Conservation (phyloP, 768 basidiomycete species). For the Lactifluus volemus region DNA sequence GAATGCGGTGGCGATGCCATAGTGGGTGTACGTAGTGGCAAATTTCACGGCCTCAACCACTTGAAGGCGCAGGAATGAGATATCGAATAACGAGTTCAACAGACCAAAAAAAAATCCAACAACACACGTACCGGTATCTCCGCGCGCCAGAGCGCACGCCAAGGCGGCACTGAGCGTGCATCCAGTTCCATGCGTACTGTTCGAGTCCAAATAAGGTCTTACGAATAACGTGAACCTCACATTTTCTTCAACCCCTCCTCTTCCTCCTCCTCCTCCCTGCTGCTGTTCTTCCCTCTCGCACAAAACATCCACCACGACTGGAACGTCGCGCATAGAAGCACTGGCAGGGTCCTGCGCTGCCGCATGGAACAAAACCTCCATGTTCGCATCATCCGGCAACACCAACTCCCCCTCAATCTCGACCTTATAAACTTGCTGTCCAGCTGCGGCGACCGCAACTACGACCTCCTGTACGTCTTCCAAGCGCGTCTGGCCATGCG, state of each 20-base stretch:
- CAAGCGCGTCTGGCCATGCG: constrained; percentile 25
- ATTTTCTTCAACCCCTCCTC: too few relatives aligned
- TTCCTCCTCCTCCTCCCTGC: not conserved
- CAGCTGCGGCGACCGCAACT: not conserved
- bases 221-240: constrained; percentile 39
- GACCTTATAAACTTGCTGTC: not conserved
- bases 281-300: constrained; percentile 30
- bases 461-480: constrained; percentile 33
- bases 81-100: too few relatives aligned
- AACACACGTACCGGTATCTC: constrained; percentile 31
- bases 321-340: constrained; percentile 1
- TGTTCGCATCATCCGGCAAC: constrained; percentile 42
- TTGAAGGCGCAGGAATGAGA: constrained; percentile 19
- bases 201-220: constrained; percentile 53
- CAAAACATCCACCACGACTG: constrained; percentile 58
- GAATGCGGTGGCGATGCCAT: constrained; percentile 61
- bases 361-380: constrained; percentile 46
- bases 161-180: constrained; percentile 87
- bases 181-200: constrained; percentile 85
- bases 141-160: constrained; percentile 53
- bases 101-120: too few relatives aligned
- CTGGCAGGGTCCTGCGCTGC: constrained; percentile 16
- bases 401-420: constrained; percentile 5
- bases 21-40: constrained; percentile 67
- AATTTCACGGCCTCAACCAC: constrained; percentile 48